A percentile compares a stretch with the other conserved stretches of the same genome.
These are phyloP conservation scores for Theobroma grandiflorum DNA, from an alignment of 441 rosid genomes.

Conservation along the genomic window DNA sequence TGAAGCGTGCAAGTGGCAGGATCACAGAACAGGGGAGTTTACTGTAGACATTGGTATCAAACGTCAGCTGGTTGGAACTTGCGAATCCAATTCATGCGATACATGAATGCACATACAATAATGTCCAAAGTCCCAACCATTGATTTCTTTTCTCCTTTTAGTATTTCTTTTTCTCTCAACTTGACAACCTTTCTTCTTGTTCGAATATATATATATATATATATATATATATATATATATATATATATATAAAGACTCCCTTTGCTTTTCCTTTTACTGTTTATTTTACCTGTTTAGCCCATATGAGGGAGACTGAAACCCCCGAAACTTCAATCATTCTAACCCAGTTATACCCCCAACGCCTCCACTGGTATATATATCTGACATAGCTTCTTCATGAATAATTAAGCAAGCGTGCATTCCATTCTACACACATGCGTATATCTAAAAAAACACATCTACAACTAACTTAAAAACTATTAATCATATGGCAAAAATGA, in stretches of 20 bases:
- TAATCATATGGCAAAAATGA: too few relatives aligned
- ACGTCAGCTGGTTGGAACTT: slow-evolving; percentile 24
- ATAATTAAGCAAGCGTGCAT: not conserved
- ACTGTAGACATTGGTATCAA: slow-evolving; percentile 22
- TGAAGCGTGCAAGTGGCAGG: not conserved
- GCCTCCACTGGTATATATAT: not conserved
- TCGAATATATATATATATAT: too few relatives aligned
- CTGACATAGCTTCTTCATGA: not conserved
- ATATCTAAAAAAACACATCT: too few relatives aligned
- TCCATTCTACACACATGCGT: not conserved
- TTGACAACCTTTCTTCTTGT: not conserved
- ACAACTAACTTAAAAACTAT: too few relatives aligned
- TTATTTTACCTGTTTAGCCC: not conserved
- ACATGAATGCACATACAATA: not conserved
- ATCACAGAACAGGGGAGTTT: not conserved
- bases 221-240: too few relatives aligned
- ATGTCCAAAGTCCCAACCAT: not conserved
- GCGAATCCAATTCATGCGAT: not conserved
- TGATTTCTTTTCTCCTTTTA: not conserved
- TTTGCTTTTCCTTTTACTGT: not conserved
- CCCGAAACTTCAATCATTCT: not conserved
- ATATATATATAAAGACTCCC: too few relatives aligned
- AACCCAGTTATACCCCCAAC: not conserved
- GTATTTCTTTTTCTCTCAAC: not conserved
- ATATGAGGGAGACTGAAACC: not conserved